Base-by-base conservation (phyloP, 441 rosid species). In the Bocquillonia castaneifolia region DNA sequence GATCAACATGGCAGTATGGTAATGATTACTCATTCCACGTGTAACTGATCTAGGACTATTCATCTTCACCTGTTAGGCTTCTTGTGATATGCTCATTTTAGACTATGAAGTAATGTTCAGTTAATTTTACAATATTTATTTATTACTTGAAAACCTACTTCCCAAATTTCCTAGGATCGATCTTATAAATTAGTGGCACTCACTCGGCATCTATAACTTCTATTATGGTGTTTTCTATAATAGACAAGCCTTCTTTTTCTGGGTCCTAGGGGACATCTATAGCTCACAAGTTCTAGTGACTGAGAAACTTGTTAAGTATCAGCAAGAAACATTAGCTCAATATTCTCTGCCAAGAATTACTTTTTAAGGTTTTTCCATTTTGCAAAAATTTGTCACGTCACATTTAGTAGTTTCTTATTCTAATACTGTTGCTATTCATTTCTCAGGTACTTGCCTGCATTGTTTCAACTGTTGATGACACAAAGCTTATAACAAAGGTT, bases 1-100 rank as follows among this genome's bases (percentile, higher is more conserved):
- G 89, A 87, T 83, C 97, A 86, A 76, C 85, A 68, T 75, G 98
- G 98, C 54, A 82, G 84, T 70, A 63, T 85, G 96, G 99, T 94
- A 77, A 78, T 83, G 69, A 64, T 65, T 65, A 57, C 66, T 25
- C n/a, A 65, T 59, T 53, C 64, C 59, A 50, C 34, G 57, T 70
- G 58, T 66, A n/a, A 26, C 56, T 64, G 26, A 37, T 31, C 10
- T n/a, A 58, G 60, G 72, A 10, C 32, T 60, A 26, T 52, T 39
- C 1, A 6, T 45, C 23, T 10, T n/a, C 0, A 28, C 13, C 18
- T 57, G 6, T 28, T 22, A 31, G 42, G 34, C 20, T 31, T 29
- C 37, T 23, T 20, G 9, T 62, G 55, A 3, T 28, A 37, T 0
- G 44, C 13, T 28, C 26, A 5, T 14, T 36, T 31, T 8, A 22